Evolutionary conservation across 495 filamentous ascomycete species (phyloP), one percentile per base, ranked within the genome.

Genomic region (Annulohypoxylon maeteangense): DNA sequence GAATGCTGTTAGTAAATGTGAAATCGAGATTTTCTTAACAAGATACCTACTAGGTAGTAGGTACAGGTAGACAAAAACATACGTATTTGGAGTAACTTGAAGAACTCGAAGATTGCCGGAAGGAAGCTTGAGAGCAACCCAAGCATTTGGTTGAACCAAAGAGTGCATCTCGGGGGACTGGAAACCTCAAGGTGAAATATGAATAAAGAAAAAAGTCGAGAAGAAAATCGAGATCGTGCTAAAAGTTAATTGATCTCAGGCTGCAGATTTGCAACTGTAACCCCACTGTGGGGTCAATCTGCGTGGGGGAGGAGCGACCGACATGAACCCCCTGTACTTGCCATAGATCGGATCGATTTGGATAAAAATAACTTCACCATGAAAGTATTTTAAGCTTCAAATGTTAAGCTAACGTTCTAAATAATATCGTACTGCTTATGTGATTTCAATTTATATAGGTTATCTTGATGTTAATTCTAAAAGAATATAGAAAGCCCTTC

Each of bases 81-180:
- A 94, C 92, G 90, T 92, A 83, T 94, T 88, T 32, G 91, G 91
- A 44, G 84, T 80, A n/a, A 93, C 79, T 72, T 92, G 85, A 14
- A 89, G 71, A 38, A 93, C 82, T 71, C 88, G 88, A 27, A 87
- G 78, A 42, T 84, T 80, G 14, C 88, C 90, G 32, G 92, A 93
- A 2, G 91, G 90, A 14, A 94, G 84, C 67, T 87, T 85, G 23
- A 95, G 78, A 23, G 80, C 87, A 59, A 92, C 86, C 77, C 87
- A 88, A 11, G 87, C 82, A 73, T 91, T 79, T 5, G 91, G 89
- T 61, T 85, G 82, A 67, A 95, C 84, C 31, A 85, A 63, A 0
- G 76, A 72, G 55, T 79, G 65, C 78, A 79, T 79, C 25, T 65
- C 25, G n/a, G n/a, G n/a, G n/a, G 67, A 57, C 55, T 50, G 20